Evolutionary conservation across 169 alveolate species (phyloP), one percentile per base, ranked within the genome.

Genomic region (Cryptosporidium sp.): DNA sequence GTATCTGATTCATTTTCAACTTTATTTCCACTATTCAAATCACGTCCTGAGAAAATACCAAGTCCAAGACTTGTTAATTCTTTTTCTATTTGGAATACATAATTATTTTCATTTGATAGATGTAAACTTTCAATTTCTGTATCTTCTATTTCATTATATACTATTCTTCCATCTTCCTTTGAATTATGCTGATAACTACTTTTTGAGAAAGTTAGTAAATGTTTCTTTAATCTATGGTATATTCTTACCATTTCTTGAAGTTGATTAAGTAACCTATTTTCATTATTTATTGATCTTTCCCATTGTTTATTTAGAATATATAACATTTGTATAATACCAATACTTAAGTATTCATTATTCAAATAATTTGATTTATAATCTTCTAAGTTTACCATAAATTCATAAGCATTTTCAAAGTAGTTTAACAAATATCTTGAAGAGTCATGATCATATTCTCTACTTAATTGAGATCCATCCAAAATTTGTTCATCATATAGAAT

Each of bases 41-140:
- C 89, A 33, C 89, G 61, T 1, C 89, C 89, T 12, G 89, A 80
- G n/a, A 80, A 29, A 29, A 80, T 65, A 21, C 89, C 89, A 2
- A 80, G 62, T 23, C 89, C 89, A 18, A 80, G 75, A 26, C 89
- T 80, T 37, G 89, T 80, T 80, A 80, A 37, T 48, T 80, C 89
- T 42, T 65, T 80, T 9, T 80, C 89, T n/a, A 80, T 5, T 37
- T 23, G 48, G 3, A 42, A 23, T 10, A 80, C 75, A 62, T 61
- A 80, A 26, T 60, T 62, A 39, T 80, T 80, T 5, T 80, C 89
- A 16, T 80, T 45, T 7, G 80, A 37, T 3, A 80, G 56, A 60
- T 62, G 65, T 16, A 80, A 31, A 18, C 53, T 39, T 9, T 73
- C 86, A 31, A 73, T 33, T 16, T 73, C 72, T 26, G 67, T 21